These are phyloP conservation scores for Hibiscus tridactylites DNA, from an alignment of 345 rosid genomes.

Conservation along the genomic window DNA sequence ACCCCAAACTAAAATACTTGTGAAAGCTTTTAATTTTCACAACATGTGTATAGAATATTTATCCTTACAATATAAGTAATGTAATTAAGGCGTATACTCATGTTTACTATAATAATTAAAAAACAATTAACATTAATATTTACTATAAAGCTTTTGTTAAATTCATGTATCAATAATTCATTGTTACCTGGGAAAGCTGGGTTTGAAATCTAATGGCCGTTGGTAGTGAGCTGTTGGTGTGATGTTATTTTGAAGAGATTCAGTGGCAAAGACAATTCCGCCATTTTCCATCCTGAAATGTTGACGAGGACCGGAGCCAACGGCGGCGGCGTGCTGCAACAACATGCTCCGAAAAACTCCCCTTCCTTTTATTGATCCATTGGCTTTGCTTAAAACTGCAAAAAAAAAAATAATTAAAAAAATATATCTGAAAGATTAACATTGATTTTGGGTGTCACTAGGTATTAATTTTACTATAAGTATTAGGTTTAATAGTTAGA, in stretches of 20 bases:
- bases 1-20: no score
- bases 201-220: slow-evolving; percentile 11
- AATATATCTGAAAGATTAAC: not conserved
- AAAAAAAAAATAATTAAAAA: not conserved
- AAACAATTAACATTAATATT: no score
- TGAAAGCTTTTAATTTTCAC: no score
- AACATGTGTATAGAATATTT: no score
- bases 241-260: slow-evolving; percentile 4
- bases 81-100: no score
- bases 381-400: slow-evolving; percentile 23
- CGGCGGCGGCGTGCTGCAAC: slow-evolving; percentile 2
- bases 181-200: slow-evolving; percentile 24
- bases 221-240: slow-evolving; percentile 10
- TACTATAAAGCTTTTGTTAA: not conserved
- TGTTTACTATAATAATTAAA: not conserved
- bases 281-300: slow-evolving; percentile 41
- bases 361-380: slow-evolving; percentile 21
- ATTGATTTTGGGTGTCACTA: no score
- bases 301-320: slow-evolving; percentile 20
- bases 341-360: slow-evolving; percentile 6
- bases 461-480: no score
- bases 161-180: not conserved
- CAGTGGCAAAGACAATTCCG: slow-evolving; percentile 22
- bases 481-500: no score
- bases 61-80: no score